A percentile compares a stretch with the other conserved stretches of the same genome.
Conservation (phyloP, 768 basidiomycete species). For the Xerocomus spinulosus region DNA sequence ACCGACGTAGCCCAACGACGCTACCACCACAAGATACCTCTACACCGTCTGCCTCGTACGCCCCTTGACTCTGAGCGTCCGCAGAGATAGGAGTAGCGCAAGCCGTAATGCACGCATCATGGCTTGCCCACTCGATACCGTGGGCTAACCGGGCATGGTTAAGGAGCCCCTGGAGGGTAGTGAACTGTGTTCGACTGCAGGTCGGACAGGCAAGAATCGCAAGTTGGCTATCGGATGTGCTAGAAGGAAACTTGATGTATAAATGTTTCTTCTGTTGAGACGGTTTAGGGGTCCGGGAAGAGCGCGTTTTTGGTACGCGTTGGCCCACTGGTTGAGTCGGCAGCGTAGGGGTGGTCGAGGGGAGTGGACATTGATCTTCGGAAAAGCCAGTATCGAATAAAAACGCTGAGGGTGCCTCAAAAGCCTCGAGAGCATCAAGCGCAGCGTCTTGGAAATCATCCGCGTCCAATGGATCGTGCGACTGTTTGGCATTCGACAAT, state of each 20-base stretch:
- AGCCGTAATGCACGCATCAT: slow-evolving; percentile 47
- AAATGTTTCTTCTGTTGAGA: slow-evolving; percentile 35
- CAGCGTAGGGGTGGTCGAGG: slow-evolving; percentile 17
- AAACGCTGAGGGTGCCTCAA: slow-evolving; percentile 37
- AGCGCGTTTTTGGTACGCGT: slow-evolving; percentile 24
- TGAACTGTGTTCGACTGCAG: slow-evolving; percentile 45
- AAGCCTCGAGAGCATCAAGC: slow-evolving; percentile 38
- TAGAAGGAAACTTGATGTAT: slow-evolving; percentile 35
- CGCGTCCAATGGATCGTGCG: slow-evolving; percentile 19
- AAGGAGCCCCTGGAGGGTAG: slow-evolving; percentile 47
- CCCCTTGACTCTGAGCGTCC: slow-evolving; percentile 32
- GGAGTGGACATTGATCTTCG: slow-evolving; percentile 23
- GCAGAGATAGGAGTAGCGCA: slow-evolving; percentile 37
- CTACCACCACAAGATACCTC: slow-evolving; percentile 31
- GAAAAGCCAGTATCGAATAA: slow-evolving; percentile 28
- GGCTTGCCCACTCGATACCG: slow-evolving; percentile 43
- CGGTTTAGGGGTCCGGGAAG: slow-evolving; percentile 25
- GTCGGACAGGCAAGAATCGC: slow-evolving; percentile 39
- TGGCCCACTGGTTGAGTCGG: slow-evolving; percentile 11
- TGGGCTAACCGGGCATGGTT: slow-evolving; percentile 51
- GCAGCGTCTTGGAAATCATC: slow-evolving; percentile 39
- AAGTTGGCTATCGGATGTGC: slow-evolving; percentile 27
- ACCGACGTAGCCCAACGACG: slow-evolving; percentile 41
- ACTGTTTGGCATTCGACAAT: slow-evolving; percentile 18
- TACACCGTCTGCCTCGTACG: slow-evolving; percentile 37